Evolutionary conservation across 169 alveolate genomes (phyloP), one percentile per base, ranked within the genome.

Genomic region (Eimeria acervulina): DNA sequence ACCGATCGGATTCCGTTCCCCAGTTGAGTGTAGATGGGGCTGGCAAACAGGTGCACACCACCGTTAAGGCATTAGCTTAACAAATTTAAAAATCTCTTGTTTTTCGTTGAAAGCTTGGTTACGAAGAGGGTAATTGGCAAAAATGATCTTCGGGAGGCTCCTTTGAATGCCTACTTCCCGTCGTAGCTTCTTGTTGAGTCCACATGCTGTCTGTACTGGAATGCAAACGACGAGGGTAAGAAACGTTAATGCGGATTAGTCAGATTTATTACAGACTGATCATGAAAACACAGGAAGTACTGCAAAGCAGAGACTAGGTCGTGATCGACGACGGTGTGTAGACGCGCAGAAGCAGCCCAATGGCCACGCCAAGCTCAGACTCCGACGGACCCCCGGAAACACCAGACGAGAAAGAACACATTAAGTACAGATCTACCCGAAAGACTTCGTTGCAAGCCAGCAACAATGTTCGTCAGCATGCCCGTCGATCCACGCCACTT

Each of bases 361-460:
- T 81, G 91, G 91, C 59, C 31, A 28, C 33, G 28, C 28, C 68
- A 23, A 81, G 74, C 52, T 81, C 91, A 44, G 91, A 81, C 72
- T 81, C 91, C 91, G 91, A 81, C 51, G 51, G 68, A 31, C 91
- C 91, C 72, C 91, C 91, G 17, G 36, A 81, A 26, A 47, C 52
- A 1, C 91, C 91, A 31, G 91, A 51, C 2, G 91, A 81, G 33
- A 74, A 51, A 12, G 31, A 33, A 6, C 31, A 28, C 0, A 28
- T 26, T 19, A 31, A 36, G 10, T 23, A 7, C 26, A 52, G 31
- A 33, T 1, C 33, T 31, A 4, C 21, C 26, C 66, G 44, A 31
- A 21, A 52, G 31, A 8, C 91, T 52, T 36, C 74, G 4, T 8
- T 47, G 38, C 33, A 51, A 17, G 4, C 0, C 51, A 47, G 0